Evolutionary conservation across 1,139 yeast genomes (phyloP), one percentile per base, ranked within the genome.

Genomic region (Torulaspora pretoriensis): DNA sequence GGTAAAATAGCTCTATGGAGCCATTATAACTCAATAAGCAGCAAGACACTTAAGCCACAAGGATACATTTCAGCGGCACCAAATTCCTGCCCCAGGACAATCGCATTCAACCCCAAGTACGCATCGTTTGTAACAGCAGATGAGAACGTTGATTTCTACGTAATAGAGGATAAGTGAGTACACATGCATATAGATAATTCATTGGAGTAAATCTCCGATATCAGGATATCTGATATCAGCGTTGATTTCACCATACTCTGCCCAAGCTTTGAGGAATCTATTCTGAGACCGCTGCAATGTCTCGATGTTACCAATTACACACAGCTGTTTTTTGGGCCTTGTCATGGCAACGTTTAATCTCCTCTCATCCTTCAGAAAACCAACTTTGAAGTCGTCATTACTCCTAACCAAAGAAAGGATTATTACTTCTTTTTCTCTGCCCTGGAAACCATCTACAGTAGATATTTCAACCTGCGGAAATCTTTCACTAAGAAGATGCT

Each of bases 401-500:
- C 94, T 83, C 43, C 96, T 70, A 1, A 88, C 96, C 46, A 89
- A 64, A 0, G 95, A 78, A n/a, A 89, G 72, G 2, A 89, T 73
- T 3, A 89, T 83, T 23, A 86, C 81, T 49, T 89, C 95, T 60
- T 89, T 89, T 61, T 89, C 97, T 47, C 96, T 73, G 0, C 97
- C 97, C 67, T 89, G 97, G 60, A 85, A 89, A 14, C 94, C 95
- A 65, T 87, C 89, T n/a, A 88, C 89, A 0, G 92, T 85, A 35
- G 92, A 84, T 36, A 88, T 80, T 57, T 88, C 96, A 42, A 92
- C 65, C 3, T 73, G 74, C 27, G 83, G 82, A 51, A 73, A 74
- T 4, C 74, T 72, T 39, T 75, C 80, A 12, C 62, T 63, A 7
- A 72, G 64, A 24, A 77, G 42, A 43, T 71, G 74, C 48, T 80